Percentiles rank a stretch among this genome's conserved stretches.
These are phyloP conservation scores for Basidiobolus meristosporus DNA, from an alignment of 371 early-diverging fungal species.

Conservation along the genomic window DNA sequence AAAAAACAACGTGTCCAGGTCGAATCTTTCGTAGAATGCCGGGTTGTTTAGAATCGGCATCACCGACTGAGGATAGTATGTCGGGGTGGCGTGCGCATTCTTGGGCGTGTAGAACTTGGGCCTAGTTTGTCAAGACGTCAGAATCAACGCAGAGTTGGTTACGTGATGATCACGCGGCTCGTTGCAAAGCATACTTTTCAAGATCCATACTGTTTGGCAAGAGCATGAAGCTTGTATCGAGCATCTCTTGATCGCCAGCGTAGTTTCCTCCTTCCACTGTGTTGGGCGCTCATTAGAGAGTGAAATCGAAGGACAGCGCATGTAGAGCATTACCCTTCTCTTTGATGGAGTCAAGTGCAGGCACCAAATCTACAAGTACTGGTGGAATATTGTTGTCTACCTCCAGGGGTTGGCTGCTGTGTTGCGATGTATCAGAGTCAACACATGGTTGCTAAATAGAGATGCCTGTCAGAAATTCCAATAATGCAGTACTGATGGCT, in stretches of 20 bases:
- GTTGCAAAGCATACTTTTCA: constrained; percentile 24
- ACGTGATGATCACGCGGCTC: neutral
- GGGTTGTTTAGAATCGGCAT: constrained; percentile 72
- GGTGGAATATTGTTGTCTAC: no score
- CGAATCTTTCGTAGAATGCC: constrained; percentile 74
- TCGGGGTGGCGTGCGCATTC: constrained; percentile 60
- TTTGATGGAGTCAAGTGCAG: constrained; percentile 53
- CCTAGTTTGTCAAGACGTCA: no score
- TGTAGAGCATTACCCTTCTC: constrained; percentile 38
- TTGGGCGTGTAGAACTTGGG: constrained; percentile 53
- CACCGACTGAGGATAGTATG: constrained; percentile 71
- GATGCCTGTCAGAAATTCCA: no score
- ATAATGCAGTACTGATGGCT: no score
- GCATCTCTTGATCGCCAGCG: constrained; percentile 51
- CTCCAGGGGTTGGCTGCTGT: no score
- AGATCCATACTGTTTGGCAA: constrained; percentile 58
- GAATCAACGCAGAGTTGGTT: neutral
- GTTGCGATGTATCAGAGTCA: no score
- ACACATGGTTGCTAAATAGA: no score
- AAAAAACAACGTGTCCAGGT: constrained; percentile 94
- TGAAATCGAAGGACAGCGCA: no score
- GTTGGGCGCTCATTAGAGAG: no score
- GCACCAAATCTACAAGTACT: constrained; percentile 53
- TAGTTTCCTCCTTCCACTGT: no score
- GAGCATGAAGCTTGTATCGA: constrained; percentile 54